Evolutionary conservation across 2,329 filamentous ascomycete genomes (phyloP).

Genomic region (Ophiostoma perfectum): DNA sequence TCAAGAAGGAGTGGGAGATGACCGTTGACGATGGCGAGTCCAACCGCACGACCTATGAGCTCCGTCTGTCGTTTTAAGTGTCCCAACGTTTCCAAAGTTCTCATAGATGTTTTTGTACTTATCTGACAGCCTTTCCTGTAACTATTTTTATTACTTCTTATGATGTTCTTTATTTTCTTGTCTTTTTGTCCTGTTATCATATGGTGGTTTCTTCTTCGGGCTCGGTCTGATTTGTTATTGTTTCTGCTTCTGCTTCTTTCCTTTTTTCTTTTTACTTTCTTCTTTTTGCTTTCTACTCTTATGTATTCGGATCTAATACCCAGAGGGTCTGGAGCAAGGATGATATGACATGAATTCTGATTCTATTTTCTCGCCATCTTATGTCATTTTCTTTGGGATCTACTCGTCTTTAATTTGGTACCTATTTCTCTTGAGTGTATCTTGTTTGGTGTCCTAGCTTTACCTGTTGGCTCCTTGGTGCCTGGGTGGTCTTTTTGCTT

Average conservation of each 20-base stretch:
- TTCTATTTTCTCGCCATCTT: background rate
- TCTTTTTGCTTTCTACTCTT: background rate
- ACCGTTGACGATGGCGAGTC: slow-evolving; percentile 42
- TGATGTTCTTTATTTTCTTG: background rate
- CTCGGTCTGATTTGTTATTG: background rate
- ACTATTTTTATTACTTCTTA: background rate
- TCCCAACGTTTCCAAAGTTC: background rate
- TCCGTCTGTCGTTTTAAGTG: slow-evolving; percentile 44
- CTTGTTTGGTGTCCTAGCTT: background rate
- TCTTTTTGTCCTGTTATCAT: background rate
- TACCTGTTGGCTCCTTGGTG: background rate
- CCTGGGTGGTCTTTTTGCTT: background rate
- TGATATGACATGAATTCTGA: slow-evolving; percentile 5
- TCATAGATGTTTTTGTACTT: background rate
- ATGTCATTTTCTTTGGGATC: background rate
- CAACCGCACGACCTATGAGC: slow-evolving; percentile 37
- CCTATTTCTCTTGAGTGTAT: background rate
- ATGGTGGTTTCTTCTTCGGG: background rate
- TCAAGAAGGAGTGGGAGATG: slow-evolving; percentile 60
- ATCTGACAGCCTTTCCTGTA: background rate
- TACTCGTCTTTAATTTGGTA: background rate
- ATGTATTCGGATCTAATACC: background rate
- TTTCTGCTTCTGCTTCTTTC: background rate
- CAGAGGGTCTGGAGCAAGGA: background rate
- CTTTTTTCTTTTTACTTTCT: background rate